phyloP scores from a whole-genome alignment of 495 filamentous ascomycete species.

The Tetracladium setigerum region DNA sequence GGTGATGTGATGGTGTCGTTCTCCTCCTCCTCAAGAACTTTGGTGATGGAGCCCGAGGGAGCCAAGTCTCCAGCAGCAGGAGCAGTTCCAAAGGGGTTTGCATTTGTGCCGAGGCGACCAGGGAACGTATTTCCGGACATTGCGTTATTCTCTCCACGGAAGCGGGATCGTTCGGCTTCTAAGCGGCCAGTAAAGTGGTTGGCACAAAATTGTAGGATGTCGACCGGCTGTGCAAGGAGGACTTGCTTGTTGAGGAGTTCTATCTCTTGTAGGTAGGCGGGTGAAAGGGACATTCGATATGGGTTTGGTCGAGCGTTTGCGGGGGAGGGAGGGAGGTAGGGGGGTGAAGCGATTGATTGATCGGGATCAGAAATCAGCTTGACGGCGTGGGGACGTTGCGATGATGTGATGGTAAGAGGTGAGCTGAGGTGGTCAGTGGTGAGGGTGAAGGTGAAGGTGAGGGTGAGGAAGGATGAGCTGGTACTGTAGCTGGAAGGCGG shows the following conservation, averaged over 20 bases:
- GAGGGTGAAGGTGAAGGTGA: no score
- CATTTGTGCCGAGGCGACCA: constrained; percentile 44
- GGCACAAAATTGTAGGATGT: constrained; percentile 61
- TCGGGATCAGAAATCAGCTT: no score
- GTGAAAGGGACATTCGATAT: constrained; percentile 40
- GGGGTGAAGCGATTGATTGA: no score
- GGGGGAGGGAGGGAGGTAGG: not conserved
- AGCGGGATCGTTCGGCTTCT: constrained; percentile 48
- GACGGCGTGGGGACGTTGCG: no score
- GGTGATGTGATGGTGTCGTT: constrained; percentile 47
- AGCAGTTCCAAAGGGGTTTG: constrained; percentile 41
- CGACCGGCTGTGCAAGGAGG: constrained; percentile 39
- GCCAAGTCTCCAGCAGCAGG: constrained; percentile 18
- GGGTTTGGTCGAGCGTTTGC: no score
- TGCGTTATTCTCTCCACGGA: constrained; percentile 20
- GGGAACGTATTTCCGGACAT: constrained; percentile 48
- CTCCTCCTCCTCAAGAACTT: constrained; percentile 54
- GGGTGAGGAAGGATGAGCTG: no score
- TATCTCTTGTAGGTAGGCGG: constrained; percentile 52
- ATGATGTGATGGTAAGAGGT: no score
- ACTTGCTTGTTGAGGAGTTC: constrained; percentile 49
- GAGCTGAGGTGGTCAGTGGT: no score
- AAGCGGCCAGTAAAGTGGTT: constrained; percentile 57
- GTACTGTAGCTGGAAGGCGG: no score
- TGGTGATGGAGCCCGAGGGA: constrained; percentile 35